A percentile compares a stretch with the other conserved stretches of the same genome.
Evolutionary conservation across 306 rosid genomes (phyloP).

Genomic region (Vicia villosa): DNA sequence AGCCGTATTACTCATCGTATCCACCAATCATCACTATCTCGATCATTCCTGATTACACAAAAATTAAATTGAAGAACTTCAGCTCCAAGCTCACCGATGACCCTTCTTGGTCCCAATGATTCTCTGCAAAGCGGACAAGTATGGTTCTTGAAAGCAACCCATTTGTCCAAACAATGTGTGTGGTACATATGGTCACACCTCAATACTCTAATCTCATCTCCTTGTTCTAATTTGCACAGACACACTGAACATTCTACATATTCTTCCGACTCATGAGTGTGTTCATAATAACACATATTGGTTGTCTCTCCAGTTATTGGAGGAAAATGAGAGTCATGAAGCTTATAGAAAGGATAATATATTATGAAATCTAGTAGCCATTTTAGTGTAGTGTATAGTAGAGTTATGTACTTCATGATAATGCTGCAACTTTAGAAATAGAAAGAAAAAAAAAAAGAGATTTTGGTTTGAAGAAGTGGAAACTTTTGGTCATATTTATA

Average conservation of each 20-base stretch:
- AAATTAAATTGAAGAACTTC: constrained; percentile 41
- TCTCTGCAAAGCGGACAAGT: constrained; percentile 48
- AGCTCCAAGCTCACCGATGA: neutral
- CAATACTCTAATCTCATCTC: constrained; percentile 29
- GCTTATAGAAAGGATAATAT: constrained; percentile 37
- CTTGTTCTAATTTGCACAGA: constrained; percentile 33
- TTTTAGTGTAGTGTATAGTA: constrained; percentile 4
- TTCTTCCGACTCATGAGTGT: neutral
- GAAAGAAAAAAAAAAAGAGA: neutral
- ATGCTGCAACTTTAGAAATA: neutral
- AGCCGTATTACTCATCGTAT: constrained; percentile 35
- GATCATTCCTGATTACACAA: neutral
- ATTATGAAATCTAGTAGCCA: constrained; percentile 37
- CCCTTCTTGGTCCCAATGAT: neutral
- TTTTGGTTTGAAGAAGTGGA: neutral
- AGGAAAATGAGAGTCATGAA: neutral
- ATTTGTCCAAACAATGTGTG: constrained; percentile 46
- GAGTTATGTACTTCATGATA: constrained; percentile 24
- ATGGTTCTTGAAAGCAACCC: constrained; percentile 30
- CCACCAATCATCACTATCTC: constrained; percentile 47
- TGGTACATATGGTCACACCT: constrained; percentile 53
- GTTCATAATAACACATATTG: neutral
- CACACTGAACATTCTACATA: constrained; percentile 51
- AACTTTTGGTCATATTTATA: neutral
- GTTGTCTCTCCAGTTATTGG: neutral